Evolutionary conservation across 768 basidiomycete genomes (phyloP).

Genomic region (Tricholoma sp.): DNA sequence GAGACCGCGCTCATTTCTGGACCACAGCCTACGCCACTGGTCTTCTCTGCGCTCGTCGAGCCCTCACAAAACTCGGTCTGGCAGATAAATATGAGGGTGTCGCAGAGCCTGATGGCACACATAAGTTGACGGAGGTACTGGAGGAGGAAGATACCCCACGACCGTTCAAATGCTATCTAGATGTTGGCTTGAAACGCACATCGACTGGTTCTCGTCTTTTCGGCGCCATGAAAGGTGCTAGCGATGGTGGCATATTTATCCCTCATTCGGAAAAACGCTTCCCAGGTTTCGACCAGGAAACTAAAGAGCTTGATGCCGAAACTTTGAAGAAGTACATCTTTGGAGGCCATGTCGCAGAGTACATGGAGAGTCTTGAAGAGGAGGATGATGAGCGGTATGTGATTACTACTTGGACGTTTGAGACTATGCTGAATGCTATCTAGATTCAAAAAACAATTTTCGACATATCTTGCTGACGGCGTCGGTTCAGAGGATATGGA

Average conservation of each 20-base stretch:
- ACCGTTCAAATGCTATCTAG: constrained; percentile 99
- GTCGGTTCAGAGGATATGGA: constrained; percentile 96
- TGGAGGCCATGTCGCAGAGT: constrained; percentile 97
- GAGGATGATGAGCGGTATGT: constrained; percentile 94
- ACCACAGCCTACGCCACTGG: constrained; percentile 90
- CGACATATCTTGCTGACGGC: constrained; percentile 92
- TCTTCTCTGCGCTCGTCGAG: constrained; percentile 90
- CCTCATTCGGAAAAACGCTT: constrained; percentile 98
- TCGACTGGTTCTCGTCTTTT: constrained; percentile 97
- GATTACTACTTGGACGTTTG: not conserved
- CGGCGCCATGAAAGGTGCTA: constrained; percentile 97
- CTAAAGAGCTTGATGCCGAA: constrained; percentile 91
- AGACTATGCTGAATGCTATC: not conserved
- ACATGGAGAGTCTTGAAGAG: constrained; percentile 99
- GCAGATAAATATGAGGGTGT: constrained; percentile 98
- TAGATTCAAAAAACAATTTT: constrained; percentile 98
- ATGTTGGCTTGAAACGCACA: constrained; percentile 96
- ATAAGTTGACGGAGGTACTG: constrained; percentile 77
- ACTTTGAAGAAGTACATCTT: constrained; percentile 96
- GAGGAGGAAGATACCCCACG: constrained; percentile 92
- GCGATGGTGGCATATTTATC: constrained; percentile 95
- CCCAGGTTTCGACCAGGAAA: constrained; percentile 94
- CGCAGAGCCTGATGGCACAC: constrained; percentile 82
- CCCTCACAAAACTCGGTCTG: constrained; percentile 90
- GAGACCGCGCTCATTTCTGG: constrained; percentile 1